Evolutionary conservation across 148 eudicot species (phyloP), one percentile per base, ranked within the genome.

Genomic region (Linanthus parryae): DNA sequence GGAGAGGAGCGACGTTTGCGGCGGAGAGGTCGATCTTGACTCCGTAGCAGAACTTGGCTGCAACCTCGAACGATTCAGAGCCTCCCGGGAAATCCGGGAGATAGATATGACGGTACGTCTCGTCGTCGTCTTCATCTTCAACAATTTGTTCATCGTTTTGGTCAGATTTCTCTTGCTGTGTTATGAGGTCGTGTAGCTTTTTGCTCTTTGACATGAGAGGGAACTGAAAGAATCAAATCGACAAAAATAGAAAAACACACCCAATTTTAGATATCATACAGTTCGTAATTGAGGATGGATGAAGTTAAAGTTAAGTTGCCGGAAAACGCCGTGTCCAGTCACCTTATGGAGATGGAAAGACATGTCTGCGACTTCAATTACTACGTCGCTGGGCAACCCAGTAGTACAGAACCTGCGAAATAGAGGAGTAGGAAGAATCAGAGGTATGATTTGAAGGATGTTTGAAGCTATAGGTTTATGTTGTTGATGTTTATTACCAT

Each of bases 331-430:
- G 23, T 3, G 26, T 11, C 4, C 0, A 16, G 2, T 39, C 14
- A 81, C 97, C 92, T 92, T 89, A 56, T 89, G 97, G 42, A 89
- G 97, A 66, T 89, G 97, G 62, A 89, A 89, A 57, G 85, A 69
- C 91, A 89, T 89, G 48, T 80, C 85, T 11, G 80, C 81, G 26
- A 85, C 95, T 61, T 85, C 91, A 22, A 90, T 65, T 13, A 78
- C 47, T 53, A 76, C 57, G 65, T 76, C 81, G 30, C 81, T 76
- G 15, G 81, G 77, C 56, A 76, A 74, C 29, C 81, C 77, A 35
- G 77, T 57, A 26, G 74, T 61, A 56, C 66, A 72, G 34, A 65
- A 44, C 81, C 81, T 76, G 75, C 44, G 16, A 53, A 4, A 25
- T 22, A 61, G 4, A 1, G 3, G 8, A 49, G 10, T n/a, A n/a